Conservation (phyloP, 345 rosid species). For the Bruguiera sexangula region DNA sequence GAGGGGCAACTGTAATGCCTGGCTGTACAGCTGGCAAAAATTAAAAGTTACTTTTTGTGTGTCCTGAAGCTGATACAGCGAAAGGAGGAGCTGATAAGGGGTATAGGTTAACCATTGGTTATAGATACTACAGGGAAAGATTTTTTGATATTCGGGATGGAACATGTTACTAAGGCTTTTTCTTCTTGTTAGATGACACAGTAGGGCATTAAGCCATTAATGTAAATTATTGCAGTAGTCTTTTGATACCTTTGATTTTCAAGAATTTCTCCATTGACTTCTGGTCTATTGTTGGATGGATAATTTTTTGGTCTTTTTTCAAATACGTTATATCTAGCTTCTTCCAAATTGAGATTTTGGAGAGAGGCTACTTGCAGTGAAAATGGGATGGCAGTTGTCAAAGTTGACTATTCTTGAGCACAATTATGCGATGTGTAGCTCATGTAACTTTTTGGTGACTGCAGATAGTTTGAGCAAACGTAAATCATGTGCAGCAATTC, state of each 20-base stretch:
- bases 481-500: too few species aligned
- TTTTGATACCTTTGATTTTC: neutral
- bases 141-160: neutral
- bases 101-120: too few species aligned
- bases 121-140: too few species aligned
- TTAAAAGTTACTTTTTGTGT: neutral
- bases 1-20: neutral
- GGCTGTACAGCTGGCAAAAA: neutral
- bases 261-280: neutral
- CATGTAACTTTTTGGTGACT: too few species aligned
- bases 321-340: neutral
- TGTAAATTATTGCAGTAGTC: too few species aligned
- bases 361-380: too few species aligned
- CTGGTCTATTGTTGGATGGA: neutral
- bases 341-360: too few species aligned
- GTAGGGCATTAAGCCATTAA: neutral
- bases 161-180: neutral
- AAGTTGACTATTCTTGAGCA: too few species aligned
- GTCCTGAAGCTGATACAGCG: neutral
- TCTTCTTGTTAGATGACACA: neutral
- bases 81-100: neutral
- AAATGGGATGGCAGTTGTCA: too few species aligned
- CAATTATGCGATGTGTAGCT: too few species aligned
- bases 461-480: too few species aligned
- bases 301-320: neutral